Base-by-base conservation (phyloP, 202 grass and related monocot genomes). In the Saccharum hybrid region DNA sequence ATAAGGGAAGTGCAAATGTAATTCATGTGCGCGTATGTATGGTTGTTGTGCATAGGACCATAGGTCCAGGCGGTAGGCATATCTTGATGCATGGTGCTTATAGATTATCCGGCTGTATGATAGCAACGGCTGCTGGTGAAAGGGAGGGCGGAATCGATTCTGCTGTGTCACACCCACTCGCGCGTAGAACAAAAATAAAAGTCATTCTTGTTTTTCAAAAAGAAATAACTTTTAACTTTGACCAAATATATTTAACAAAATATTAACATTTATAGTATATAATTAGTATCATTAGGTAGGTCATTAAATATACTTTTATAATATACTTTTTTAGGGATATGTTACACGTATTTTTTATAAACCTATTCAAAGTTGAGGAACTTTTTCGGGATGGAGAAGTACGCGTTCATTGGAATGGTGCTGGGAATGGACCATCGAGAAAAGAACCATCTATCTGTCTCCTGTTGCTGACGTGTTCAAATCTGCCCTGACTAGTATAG, bases 91-190 rank as follows among this genome's bases (percentile, higher is more conserved):
- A 57, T 21, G 54, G 10, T 59, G 54, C 54, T 59, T 22, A 4
- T 56, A n/a, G 5, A 7, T n/a, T n/a, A 8, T n/a, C 52, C 2
- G 0, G 41, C 28, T 54, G 42, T 70, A 42, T 14, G 84, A 64
- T 40, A 23, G 52, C 69, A 73, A 78, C 70, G 42, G 48, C 10
- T 72, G 72, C n/a, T 33, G 30, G 39, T 65, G 62, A 63, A 87
- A 83, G 70, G 46, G 18, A 5, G 5, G 3, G 34, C 46, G 56
- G 86, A 88, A 87, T 88, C 66, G 81, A 64, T 88, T 84, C 72
- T 61, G 66, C 26, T 6, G 21, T 9, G 72, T 76, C 60, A 49
- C 5, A 10, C 0, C 28, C 19, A 11, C 11, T 30, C 11, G 1
- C 6, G 33, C 9, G 5, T 6, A n/a, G n/a, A n/a, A n/a, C n/a